Conservation (phyloP, 1,284 basidiomycete genomes). For the Malassezia slooffiae region DNA sequence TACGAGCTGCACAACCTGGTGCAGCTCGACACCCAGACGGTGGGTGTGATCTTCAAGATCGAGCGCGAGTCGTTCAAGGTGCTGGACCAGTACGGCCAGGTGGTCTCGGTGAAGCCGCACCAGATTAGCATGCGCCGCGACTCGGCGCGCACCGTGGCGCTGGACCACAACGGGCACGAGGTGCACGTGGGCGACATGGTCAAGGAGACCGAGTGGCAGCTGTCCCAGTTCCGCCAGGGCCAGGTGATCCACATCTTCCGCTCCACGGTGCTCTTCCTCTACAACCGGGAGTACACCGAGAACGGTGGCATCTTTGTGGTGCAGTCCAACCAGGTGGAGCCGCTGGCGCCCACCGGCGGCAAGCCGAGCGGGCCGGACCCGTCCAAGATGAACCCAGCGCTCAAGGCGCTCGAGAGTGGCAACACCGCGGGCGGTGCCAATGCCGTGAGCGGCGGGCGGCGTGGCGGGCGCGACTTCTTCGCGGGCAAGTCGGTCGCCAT, state of each 20-base stretch:
- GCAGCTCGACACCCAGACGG: constrained; percentile 83
- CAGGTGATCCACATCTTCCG: constrained; percentile 89
- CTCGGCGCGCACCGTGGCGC: constrained; percentile 71
- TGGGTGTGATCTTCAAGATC: constrained; percentile 94
- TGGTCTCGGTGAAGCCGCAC: constrained; percentile 78
- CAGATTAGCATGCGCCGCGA: constrained; percentile 80
- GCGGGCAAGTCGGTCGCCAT: constrained; percentile 72
- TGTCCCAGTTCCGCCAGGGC: constrained; percentile 64
- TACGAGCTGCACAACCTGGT: constrained; percentile 95
- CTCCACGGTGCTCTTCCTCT: constrained; percentile 83
- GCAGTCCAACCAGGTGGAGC: constrained; percentile 47
- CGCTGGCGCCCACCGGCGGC: constrained; percentile 58
- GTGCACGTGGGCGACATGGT: constrained; percentile 73
- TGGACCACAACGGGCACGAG: constrained; percentile 72
- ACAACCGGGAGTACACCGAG: constrained; percentile 78
- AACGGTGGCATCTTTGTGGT: constrained; percentile 91
- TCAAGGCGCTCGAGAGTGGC: constrained; percentile 47
- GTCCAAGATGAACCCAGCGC: constrained; percentile 89
- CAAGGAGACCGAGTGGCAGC: constrained; percentile 83
- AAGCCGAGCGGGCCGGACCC: constrained; percentile 55
- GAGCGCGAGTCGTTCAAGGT: constrained; percentile 91
- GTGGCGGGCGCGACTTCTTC: constrained; percentile 55
- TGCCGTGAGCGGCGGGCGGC: constrained; percentile 21
- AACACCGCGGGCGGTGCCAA: constrained; percentile 28
- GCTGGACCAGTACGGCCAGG: constrained; percentile 75